Base-by-base conservation (phyloP, 495 filamentous ascomycete genomes). In the Sporormia fimetaria region DNA sequence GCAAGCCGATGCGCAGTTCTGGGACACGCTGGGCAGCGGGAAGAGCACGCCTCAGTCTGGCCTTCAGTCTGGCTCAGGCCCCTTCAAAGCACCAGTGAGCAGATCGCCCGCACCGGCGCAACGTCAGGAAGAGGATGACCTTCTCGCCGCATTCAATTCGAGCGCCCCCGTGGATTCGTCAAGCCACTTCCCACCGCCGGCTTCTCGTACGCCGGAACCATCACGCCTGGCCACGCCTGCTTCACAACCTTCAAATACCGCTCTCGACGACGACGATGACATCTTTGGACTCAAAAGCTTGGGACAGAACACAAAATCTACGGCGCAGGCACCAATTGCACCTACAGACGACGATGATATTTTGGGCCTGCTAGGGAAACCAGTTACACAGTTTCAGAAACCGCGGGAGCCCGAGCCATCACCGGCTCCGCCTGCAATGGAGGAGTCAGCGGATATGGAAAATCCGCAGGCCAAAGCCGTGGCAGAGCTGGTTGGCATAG, bases 401-500 rank as follows among this genome's bases (percentile, higher is more conserved):
- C 61, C 8, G 66, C 63, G 21, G 66, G 70, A 37, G 56, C 59
- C 4, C 11, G 34, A 47, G 47, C 59, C 65, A 6, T 42, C 63
- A 0, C 35, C 34, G 0, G 37, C 36, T 10, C 9, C 26, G 3
- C 32, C 29, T n/a, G n/a, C n/a, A n/a, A n/a, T n/a, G n/a, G n/a
- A n/a, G n/a, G n/a, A n/a, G n/a, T n/a, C n/a, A n/a, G n/a, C n/a
- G n/a, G n/a, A n/a, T n/a, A n/a, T n/a, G n/a, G n/a, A n/a, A 15
- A 78, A 79, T 54, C 80, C 78, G 6, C 75, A 76, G 32, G 87
- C 94, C 56, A 73, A 71, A 36, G 85, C 86, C 3, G 73, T 96
- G 39, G 87, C 86, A 1, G 86, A 95, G 55, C 61, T 98, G 14
- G 78, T 96, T 7, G 88, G 96, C 51, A 95, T 96, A 78, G 90